Base-by-base conservation (phyloP, 163 green algal genomes). In the Chlorella variabilis region DNA sequence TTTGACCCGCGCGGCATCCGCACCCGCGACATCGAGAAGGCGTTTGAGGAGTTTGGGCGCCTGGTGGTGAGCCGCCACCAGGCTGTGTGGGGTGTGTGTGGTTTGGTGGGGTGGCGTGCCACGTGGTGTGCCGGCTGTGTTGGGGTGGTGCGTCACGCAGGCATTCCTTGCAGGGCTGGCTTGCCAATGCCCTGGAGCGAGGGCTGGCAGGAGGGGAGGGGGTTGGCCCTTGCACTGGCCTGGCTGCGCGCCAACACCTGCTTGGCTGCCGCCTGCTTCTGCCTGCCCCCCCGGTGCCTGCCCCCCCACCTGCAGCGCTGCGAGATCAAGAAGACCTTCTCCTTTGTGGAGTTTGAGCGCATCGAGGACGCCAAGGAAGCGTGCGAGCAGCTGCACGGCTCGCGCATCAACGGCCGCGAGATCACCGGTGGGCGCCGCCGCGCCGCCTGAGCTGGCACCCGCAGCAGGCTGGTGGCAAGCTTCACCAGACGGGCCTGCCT, bases 301-400 rank as follows among this genome's bases (percentile, higher is more conserved):
- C 39, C 36, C 56, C 18, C 18, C 25, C 1, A 15, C 27, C 63
- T 88, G 48, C 83, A 89, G 66, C 80, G 89, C 41, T 84, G 79
- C 59, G 81, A 93, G 77, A 90, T 93, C 66, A 83, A 86, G 56
- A 93, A 91, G 77, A 92, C 84, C 45, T 93, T 85, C 76, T 87
- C 86, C 6, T 93, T 93, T 84, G 85, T 93, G 27, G 84, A 93
- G 73, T 93, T 89, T 77, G 87, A 91, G 63, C 27, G 59, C 5
- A 5, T 87, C 17, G 85, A 85, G 17, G 86, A 93, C 33, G 89
- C 89, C 25, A 87, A 85, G 59, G 65, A 87, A 63, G 68, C 77
- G 75, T 75, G 75, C 84, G 68, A 75, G 45, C 33, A 87, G 59
- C 36, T 88, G 81, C 83, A 87, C 75, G 66, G 78, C 39, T 39